Percentiles rank a stretch among this genome's conserved stretches.
Evolutionary conservation across 2,329 filamentous ascomycete species (phyloP).

Genomic region (Cercospora zeina): DNA sequence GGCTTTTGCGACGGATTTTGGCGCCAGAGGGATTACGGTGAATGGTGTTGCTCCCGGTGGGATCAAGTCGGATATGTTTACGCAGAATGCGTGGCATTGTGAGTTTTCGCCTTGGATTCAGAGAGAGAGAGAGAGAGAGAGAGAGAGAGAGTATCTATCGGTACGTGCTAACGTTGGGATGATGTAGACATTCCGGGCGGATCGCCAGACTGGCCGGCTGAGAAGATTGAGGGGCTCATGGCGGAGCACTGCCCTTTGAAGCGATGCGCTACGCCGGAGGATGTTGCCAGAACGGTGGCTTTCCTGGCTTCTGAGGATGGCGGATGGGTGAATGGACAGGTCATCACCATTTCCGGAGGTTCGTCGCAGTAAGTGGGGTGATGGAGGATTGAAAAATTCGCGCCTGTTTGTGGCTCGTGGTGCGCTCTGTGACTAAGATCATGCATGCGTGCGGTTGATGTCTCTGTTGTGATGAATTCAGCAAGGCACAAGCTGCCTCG

Average conservation of each 20-base stretch:
- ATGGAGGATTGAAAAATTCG: neutral
- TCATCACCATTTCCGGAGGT: slow-evolving; percentile 48
- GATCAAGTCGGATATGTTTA: slow-evolving; percentile 77
- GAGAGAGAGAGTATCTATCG: no score
- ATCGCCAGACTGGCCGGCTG: slow-evolving; percentile 51
- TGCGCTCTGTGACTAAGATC: no score
- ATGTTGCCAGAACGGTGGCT: slow-evolving; percentile 45
- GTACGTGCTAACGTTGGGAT: neutral
- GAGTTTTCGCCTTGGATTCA: slow-evolving; percentile 8
- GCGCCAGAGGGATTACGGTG: slow-evolving; percentile 66
- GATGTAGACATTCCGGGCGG: slow-evolving; percentile 48
- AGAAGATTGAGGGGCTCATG: slow-evolving; percentile 54
- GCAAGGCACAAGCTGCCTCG: neutral
- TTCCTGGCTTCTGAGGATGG: slow-evolving; percentile 44
- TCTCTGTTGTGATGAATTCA: neutral
- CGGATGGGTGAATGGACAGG: slow-evolving; percentile 47
- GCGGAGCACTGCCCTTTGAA: slow-evolving; percentile 53
- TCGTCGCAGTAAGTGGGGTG: slow-evolving; percentile 40
- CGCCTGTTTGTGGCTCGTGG: neutral
- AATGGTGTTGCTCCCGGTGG: slow-evolving; percentile 72
- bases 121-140: no score
- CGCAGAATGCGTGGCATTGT: slow-evolving; percentile 43
- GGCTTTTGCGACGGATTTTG: slow-evolving; percentile 70
- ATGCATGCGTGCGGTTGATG: neutral
- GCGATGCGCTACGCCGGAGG: slow-evolving; percentile 51